Evolutionary conservation across 1,139 yeast genomes (phyloP).

Genomic region (Trichomonascaceae sp.): DNA sequence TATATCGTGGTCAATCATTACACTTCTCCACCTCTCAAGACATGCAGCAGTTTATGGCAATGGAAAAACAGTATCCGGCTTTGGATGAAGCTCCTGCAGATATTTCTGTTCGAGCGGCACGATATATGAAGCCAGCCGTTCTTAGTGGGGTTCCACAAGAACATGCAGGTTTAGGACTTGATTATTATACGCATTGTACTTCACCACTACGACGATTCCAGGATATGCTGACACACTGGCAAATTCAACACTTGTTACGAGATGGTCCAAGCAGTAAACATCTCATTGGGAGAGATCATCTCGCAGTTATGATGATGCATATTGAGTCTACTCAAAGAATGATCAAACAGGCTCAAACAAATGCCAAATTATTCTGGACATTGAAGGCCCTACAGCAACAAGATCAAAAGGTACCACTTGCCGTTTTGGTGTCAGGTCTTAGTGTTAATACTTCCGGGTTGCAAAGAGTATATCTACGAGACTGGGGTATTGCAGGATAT

Average conservation of each 20-base stretch:
- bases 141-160: constrained; percentile 36
- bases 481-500: constrained; percentile 17
- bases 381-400: constrained; percentile 33
- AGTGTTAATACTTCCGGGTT: background rate
- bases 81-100: constrained; percentile 10
- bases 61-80: constrained; percentile 4
- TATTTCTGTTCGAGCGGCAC: constrained; percentile 20
- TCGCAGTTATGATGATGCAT: constrained; percentile 26
- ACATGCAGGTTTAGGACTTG: constrained; percentile 64
- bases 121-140: constrained; percentile 20
- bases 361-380: constrained; percentile 38
- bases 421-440: background rate
- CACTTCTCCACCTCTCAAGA: constrained; percentile 27
- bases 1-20: constrained; percentile 49
- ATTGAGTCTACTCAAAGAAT: constrained; percentile 20
- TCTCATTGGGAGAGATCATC: constrained; percentile 14
- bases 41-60: constrained; percentile 2
- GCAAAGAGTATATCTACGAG: constrained; percentile 13
- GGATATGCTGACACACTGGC: constrained; percentile 81
- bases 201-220: constrained; percentile 84
- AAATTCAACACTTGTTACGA: constrained; percentile 42
- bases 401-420: background rate
- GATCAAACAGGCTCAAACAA: constrained; percentile 22
- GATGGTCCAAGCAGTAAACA: constrained; percentile 4
- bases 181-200: constrained; percentile 66